phyloP scores from a whole-genome alignment of 2,329 filamentous ascomycete species.

The Metarhizium humberi region DNA sequence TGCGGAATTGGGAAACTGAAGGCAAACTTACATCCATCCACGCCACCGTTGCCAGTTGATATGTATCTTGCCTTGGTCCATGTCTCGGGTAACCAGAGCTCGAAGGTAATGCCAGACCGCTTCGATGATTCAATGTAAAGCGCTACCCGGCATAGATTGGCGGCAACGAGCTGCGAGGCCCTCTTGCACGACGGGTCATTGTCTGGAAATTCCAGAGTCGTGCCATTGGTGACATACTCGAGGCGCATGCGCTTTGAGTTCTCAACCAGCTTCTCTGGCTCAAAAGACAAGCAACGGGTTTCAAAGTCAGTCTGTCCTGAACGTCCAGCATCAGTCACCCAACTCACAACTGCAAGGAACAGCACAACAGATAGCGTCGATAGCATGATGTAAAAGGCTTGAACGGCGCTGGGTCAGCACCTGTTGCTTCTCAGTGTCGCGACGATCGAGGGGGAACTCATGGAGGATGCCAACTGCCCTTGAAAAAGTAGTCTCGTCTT shows the following conservation, averaged over 20 bases:
- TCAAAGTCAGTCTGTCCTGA: not conserved
- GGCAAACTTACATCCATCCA: conserved; percentile 26
- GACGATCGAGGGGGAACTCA: not conserved
- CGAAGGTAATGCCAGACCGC: conserved; percentile 16
- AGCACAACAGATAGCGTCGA: not conserved
- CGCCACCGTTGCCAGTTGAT: conserved; percentile 38
- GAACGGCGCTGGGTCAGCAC: not conserved
- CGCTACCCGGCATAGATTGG: conserved; percentile 12
- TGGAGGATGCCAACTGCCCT: not conserved
- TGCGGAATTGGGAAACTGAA: not conserved
- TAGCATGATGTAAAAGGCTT: not conserved
- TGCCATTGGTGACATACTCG: conserved; percentile 5
- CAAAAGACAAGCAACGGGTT: conserved; percentile 2
- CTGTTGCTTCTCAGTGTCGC: not conserved
- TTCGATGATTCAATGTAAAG: conserved; percentile 9
- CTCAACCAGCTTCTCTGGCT: conserved; percentile 1
- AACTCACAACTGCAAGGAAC: not conserved
- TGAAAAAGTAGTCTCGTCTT: not conserved
- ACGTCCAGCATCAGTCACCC: not conserved
- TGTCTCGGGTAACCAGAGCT: conserved; percentile 36
- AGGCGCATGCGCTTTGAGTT: conserved; percentile 2
- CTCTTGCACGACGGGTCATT: conserved; percentile 27
- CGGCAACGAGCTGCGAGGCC: conserved; percentile 11
- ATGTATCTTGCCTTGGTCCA: conserved; percentile 33
- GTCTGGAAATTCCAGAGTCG: conserved; percentile 17